Base-by-base conservation (phyloP, 441 rosid species). In the Adansonia rubrostipa region DNA sequence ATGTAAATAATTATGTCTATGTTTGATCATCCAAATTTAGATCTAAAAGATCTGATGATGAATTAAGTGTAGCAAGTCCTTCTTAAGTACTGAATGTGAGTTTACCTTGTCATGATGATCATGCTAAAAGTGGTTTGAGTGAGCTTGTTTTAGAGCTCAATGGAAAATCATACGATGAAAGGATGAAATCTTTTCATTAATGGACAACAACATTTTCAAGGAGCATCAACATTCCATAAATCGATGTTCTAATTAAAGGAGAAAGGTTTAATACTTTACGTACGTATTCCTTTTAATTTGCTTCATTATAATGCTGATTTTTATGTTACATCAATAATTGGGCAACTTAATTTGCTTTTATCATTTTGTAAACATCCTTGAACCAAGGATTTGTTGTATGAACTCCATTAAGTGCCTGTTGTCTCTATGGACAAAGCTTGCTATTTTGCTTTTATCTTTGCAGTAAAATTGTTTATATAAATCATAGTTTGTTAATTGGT, bases 11-110 rank as follows among this genome's bases (percentile, higher is more conserved):
- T 47, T 44, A 81, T 50, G 56, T 51, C 71, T 3, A 64, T 54
- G 68, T 74, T 79, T 82, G 78, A 42, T 76, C 61, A 81, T 84
- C 78, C 89, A 88, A 92, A 75, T 17, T 68, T 61, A 76, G 81
- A 82, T 36, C 75, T 60, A 93, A 88, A 50, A 94, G 83, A 85
- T 92, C 91, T 44, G 97, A 92, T 81, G 97, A 93, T 79, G 97
- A 92, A 74, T 87, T 85, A 61, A 85, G 88, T 77, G 73, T 79
- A 74, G 79, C 86, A 50, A 89, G 91, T 80, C 90, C 97, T 60
- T 74, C 82, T 73, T 68, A 76, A 76, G 96, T 88, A 50, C 82
- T 77, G 48, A 74, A 74, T 57, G 71, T 69, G 53, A 82, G 75
- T 76, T 87, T 92, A 60, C 88, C 85, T 14, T 15, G 63, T 77